Evolutionary conservation across 2,329 filamentous ascomycete genomes (phyloP).

Genomic region (Nigrospora osmanthi): DNA sequence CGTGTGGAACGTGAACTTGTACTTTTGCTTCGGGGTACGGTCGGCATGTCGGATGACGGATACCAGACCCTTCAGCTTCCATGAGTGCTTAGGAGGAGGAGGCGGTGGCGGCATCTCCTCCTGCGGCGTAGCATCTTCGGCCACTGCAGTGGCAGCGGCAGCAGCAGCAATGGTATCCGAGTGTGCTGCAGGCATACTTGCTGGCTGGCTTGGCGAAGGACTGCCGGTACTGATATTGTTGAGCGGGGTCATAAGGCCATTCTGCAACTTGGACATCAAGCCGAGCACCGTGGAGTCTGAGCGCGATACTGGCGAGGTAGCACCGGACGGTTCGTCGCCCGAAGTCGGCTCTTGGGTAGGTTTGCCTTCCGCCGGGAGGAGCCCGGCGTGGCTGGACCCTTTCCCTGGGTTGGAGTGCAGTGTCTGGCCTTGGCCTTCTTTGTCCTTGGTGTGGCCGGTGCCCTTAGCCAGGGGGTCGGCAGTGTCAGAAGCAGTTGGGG

Average conservation of each 20-base stretch:
- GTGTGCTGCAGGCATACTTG: not conserved
- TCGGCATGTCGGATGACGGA: constrained; percentile 95
- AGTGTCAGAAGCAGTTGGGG: constrained; percentile 35
- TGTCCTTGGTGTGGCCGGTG: constrained; percentile 26
- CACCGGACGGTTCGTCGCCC: constrained; percentile 12
- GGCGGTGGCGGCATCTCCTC: constrained; percentile 50
- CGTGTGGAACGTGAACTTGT: constrained; percentile 98
- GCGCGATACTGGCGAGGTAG: constrained; percentile 9
- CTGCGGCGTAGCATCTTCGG: constrained; percentile 22
- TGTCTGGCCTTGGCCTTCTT: constrained; percentile 21
- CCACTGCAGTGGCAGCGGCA: constrained; percentile 24
- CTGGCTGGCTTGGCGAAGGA: not conserved
- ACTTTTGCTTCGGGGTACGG: constrained; percentile 96
- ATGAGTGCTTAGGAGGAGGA: constrained; percentile 77
- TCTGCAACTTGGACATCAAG: constrained; percentile 24
- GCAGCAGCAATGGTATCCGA: constrained; percentile 10
- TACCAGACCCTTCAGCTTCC: constrained; percentile 97
- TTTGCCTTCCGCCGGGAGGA: constrained; percentile 8
- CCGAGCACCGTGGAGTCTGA: constrained; percentile 14
- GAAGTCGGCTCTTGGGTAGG: constrained; percentile 6
- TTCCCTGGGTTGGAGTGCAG: constrained; percentile 11
- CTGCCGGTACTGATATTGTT: constrained; percentile 3
- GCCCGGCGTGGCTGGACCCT: constrained; percentile 4
- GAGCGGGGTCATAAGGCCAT: constrained; percentile 25
- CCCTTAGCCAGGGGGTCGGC: constrained; percentile 22